A percentile compares a stretch with the other conserved stretches of the same genome.
phyloP scores from a whole-genome alignment of 257 asterid species.

The Fraxinus pennsylvanica region DNA sequence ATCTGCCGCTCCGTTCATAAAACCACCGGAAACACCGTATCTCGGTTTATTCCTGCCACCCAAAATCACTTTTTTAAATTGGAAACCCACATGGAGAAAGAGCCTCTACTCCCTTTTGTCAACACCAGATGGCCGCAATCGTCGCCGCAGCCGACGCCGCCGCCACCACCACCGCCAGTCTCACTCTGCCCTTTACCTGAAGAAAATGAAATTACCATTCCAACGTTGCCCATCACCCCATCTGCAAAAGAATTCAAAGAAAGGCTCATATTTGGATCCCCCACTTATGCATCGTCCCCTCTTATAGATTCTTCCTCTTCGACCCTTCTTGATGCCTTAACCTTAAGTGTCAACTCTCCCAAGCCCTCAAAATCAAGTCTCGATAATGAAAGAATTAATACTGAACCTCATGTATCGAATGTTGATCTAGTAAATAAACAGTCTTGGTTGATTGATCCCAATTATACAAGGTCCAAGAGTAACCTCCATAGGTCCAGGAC shows the following conservation, averaged over 20 bases:
- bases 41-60: background rate
- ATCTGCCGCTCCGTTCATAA: background rate
- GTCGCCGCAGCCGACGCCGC: background rate
- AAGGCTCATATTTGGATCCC: constrained; percentile 33
- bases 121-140: constrained; percentile 15
- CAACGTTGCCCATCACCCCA: constrained; percentile 32
- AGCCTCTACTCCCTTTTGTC: constrained; percentile 33
- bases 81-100: constrained; percentile 21
- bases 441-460: constrained; percentile 36
- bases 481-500: constrained; percentile 48
- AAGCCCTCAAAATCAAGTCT: background rate
- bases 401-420: constrained; percentile 15
- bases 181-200: constrained; percentile 34
- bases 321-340: constrained; percentile 25
- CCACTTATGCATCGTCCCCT: constrained; percentile 11
- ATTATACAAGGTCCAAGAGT: constrained; percentile 22
- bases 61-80: background rate
- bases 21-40: background rate
- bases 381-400: constrained; percentile 1
- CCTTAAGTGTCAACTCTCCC: constrained; percentile 17
- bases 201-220: constrained; percentile 33
- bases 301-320: constrained; percentile 15
- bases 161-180: constrained; percentile 18
- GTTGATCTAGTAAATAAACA: constrained; percentile 26
- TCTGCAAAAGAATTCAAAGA: constrained; percentile 37